These are phyloP conservation scores for Pezicula radicicola DNA, from an alignment of 2,329 filamentous ascomycete species.

Conservation along the genomic window DNA sequence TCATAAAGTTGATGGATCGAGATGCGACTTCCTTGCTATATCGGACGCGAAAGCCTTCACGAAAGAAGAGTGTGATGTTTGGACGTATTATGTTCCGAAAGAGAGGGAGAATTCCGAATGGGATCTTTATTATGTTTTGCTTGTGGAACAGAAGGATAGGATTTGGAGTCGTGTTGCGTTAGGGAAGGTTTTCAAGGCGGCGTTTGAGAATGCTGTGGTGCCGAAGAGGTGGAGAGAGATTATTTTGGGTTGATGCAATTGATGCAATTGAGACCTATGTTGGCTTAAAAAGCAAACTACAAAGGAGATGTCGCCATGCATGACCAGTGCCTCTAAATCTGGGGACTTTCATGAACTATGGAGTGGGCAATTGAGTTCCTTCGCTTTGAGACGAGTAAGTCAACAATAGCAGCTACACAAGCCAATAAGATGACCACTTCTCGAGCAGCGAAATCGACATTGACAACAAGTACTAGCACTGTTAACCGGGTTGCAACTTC, in stretches of 20 bases:
- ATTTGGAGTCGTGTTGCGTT: constrained; percentile 27
- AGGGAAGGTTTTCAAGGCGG: constrained; percentile 31
- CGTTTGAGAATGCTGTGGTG: constrained; percentile 18
- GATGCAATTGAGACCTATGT: too few relatives aligned
- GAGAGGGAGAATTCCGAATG: constrained; percentile 29
- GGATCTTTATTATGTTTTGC: constrained; percentile 31
- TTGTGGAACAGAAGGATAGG: constrained; percentile 23
- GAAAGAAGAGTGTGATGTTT: constrained; percentile 26
- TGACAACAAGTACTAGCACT: too few relatives aligned
- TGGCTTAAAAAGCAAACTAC: too few relatives aligned
- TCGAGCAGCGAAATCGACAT: too few relatives aligned
- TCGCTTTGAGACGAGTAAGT: too few relatives aligned
- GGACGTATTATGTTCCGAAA: constrained; percentile 33
- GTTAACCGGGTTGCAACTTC: too few relatives aligned
- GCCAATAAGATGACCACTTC: too few relatives aligned
- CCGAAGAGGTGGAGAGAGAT: constrained; percentile 24
- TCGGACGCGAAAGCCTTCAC: constrained; percentile 32
- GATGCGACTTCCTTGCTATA: constrained; percentile 29
- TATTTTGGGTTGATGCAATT: constrained; percentile 7
- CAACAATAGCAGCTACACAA: too few relatives aligned
- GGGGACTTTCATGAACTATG: too few relatives aligned
- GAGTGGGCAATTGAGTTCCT: too few relatives aligned
- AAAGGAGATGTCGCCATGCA: too few relatives aligned
- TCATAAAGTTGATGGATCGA: not conserved
- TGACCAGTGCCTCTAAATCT: too few relatives aligned